Evolutionary conservation across 352 stramenopile genomes (phyloP), one percentile per base, ranked within the genome.

Genomic region (Phytophthora megakarya): DNA sequence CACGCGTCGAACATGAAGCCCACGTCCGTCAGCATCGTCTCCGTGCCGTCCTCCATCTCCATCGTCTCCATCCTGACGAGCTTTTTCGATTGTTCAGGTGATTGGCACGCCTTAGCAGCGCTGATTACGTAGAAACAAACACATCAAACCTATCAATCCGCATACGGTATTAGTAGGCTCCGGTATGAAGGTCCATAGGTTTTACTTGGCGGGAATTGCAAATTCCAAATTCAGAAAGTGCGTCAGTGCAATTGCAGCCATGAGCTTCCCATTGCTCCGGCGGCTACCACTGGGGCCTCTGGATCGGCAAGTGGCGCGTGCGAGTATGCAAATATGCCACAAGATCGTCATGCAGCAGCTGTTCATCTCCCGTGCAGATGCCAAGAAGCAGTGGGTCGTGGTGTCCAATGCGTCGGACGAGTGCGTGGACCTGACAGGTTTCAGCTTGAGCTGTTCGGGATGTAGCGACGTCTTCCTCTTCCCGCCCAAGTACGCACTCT

Each of bases 311-410:
- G 84, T 93, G 35, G 76, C 84, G 35, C 86, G 86, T 23, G 83
- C 78, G 11, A 80, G 81, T 30, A 90, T 91, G 83, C 86, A 95
- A 57, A 90, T 95, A 47, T 92, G 82, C 69, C 84, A 91, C 60
- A 89, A 89, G 45, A 72, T 91, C 50, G 78, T 91, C 37, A 93
- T 95, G 83, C 84, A 92, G 61, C 80, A 93, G 71, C 75, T 95
- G n/a, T 95, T 93, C 70, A 76, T 95, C 47, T 91, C 84, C 10
- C 84, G 86, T 15, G 78, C 65, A 3, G 75, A 95, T 59, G 76
- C 77, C 22, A 48, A 64, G 16, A 88, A 89, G 63, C 86, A 95
- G 64, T 95, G 84, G 77, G 66, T 95, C 25, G 86, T 95, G 38
- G 81, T 95, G 63, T 86, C 86, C 38, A 95, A 95, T 52, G 80